These are phyloP conservation scores for Citropsis articulata DNA, from an alignment of 345 rosid genomes.

Conservation along the genomic window DNA sequence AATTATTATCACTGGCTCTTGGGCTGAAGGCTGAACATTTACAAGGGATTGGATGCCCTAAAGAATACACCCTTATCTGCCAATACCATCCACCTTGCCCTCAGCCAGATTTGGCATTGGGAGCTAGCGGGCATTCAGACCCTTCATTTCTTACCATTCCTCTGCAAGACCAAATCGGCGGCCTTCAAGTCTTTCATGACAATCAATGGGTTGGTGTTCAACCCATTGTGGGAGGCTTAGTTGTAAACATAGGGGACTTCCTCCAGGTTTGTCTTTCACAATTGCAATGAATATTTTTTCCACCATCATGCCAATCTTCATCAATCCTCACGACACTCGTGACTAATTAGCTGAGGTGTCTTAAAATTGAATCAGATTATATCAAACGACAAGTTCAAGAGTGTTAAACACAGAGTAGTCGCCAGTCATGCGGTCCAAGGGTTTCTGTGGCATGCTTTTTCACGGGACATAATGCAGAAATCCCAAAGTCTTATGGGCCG, in stretches of 20 bases:
- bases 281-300: not conserved
- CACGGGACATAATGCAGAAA: not conserved
- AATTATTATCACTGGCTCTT: not conserved
- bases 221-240: slow-evolving; percentile 7
- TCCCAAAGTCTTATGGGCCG: slow-evolving; percentile 15
- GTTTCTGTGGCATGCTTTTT: slow-evolving; percentile 37
- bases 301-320: not conserved
- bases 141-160: slow-evolving; percentile 16
- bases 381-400: slow-evolving; percentile 45
- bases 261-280: slow-evolving; percentile 2
- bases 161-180: slow-evolving; percentile 19
- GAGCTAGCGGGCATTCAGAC: slow-evolving; percentile 12
- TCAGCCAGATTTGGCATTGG: slow-evolving; percentile 19
- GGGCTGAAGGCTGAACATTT: not conserved
- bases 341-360: not conserved
- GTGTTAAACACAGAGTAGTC: slow-evolving; percentile 42
- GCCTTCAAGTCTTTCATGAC: slow-evolving; percentile 20
- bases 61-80: not conserved
- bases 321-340: not conserved
- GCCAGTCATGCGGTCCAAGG: slow-evolving; percentile 42
- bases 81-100: slow-evolving; percentile 16
- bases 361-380: slow-evolving; percentile 28
- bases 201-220: slow-evolving; percentile 19
- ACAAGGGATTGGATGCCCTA: not conserved
- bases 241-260: slow-evolving; percentile 16